Conservation (phyloP, 2,329 filamentous ascomycete genomes). For the Pseudogymnoascus sp. region DNA sequence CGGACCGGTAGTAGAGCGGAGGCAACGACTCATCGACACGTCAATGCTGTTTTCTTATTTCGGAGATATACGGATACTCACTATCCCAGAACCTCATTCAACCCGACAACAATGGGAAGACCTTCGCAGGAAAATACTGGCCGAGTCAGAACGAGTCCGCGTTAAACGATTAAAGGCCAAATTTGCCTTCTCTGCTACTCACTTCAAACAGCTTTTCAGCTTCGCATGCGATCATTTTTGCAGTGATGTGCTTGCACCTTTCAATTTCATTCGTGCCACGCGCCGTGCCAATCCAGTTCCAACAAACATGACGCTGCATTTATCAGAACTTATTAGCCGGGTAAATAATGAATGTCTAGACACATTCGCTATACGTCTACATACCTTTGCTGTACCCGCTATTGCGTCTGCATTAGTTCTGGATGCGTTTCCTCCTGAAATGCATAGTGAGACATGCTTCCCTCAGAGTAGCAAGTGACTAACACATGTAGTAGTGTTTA, state of each 20-base stretch:
- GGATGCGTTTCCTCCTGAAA: conserved; percentile 18
- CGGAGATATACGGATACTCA: conserved; percentile 5
- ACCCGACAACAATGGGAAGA: not conserved
- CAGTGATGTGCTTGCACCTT: not conserved
- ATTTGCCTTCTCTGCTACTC: conserved; percentile 4
- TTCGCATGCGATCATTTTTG: conserved; percentile 12
- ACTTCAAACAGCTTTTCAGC: conserved; percentile 13
- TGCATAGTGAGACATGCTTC: conserved; percentile 17
- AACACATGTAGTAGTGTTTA: conserved; percentile 7
- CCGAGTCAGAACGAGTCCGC: conserved; percentile 10
- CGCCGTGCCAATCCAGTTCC: conserved; percentile 9
- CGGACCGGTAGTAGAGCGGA: not conserved
- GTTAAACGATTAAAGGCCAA: not conserved
- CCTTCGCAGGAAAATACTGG: conserved; percentile 2
- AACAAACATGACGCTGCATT: conserved; percentile 9
- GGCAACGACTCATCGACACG: not conserved
- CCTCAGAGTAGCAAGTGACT: too few species aligned
- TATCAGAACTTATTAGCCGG: conserved; percentile 10
- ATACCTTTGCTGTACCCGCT: conserved; percentile 14
- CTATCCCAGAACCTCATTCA: not conserved
- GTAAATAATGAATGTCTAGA: not conserved
- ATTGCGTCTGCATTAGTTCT: conserved; percentile 18
- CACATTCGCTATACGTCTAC: conserved; percentile 1
- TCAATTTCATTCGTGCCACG: conserved; percentile 13
- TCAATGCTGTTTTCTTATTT: conserved; percentile 1